A percentile compares a stretch with the other conserved stretches of the same genome.
phyloP scores from a whole-genome alignment of 2,329 filamentous ascomycete genomes.

The Monosporascus sp. region DNA sequence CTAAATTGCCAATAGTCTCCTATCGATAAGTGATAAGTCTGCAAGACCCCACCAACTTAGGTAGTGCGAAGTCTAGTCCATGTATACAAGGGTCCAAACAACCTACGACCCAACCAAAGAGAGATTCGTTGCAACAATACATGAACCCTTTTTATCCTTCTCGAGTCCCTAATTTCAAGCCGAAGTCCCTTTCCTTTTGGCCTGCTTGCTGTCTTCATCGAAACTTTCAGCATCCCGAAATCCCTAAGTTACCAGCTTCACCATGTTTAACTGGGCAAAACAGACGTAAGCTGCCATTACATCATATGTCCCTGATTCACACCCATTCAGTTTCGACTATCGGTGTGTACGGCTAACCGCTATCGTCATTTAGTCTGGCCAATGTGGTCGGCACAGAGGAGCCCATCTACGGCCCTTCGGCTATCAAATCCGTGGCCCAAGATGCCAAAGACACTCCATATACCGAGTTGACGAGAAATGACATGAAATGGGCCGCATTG shows the following conservation, averaged over 20 bases:
- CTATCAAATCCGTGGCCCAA: conserved; percentile 78
- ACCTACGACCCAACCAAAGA: background rate
- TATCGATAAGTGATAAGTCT: background rate
- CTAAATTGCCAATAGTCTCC: background rate
- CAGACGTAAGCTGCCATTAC: conserved; percentile 60
- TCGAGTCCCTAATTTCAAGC: background rate
- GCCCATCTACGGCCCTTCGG: conserved; percentile 86
- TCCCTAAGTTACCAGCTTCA: conserved; percentile 14
- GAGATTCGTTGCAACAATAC: background rate
- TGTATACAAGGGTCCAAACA: background rate
- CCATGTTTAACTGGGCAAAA: conserved; percentile 93
- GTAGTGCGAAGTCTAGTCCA: background rate
- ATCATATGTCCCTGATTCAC: conserved; percentile 14
- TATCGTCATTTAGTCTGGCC: conserved; percentile 45
- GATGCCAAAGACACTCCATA: conserved; percentile 74
- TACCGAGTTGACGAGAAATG: conserved; percentile 70
- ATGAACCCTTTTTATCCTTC: too few species aligned
- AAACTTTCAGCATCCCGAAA: background rate
- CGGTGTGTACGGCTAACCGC: conserved; percentile 16
- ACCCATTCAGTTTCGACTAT: background rate
- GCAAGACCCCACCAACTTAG: background rate
- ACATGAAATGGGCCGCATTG: conserved; percentile 77
- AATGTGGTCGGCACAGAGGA: conserved; percentile 93
- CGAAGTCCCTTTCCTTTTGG: background rate
- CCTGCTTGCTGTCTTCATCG: background rate